phyloP scores from a whole-genome alignment of 2,329 filamentous ascomycete species.

The Helicocarpus griseus region DNA sequence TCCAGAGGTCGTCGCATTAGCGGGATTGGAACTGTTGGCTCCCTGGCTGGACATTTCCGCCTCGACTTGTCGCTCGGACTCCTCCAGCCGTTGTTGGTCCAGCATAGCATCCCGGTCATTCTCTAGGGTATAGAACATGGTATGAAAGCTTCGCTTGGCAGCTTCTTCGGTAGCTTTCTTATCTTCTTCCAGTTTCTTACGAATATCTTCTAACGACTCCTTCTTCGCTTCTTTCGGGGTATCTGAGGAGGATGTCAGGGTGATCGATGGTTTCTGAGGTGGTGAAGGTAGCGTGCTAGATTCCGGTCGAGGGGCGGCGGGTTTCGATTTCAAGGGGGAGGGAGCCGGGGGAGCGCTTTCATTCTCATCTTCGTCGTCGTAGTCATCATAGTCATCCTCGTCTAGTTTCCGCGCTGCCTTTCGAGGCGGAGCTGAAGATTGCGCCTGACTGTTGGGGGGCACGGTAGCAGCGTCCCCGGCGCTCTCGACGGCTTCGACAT shows the following conservation, averaged over 20 bases:
- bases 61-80: constrained; percentile 91
- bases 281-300: constrained; percentile 52
- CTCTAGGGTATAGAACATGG: constrained; percentile 88
- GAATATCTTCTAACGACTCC: constrained; percentile 73
- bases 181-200: constrained; percentile 85
- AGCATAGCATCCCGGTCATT: constrained; percentile 94
- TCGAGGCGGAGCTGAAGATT: constrained; percentile 34
- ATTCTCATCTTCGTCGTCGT: constrained; percentile 52
- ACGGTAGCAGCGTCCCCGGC: constrained; percentile 28
- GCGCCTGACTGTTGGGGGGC: constrained; percentile 40
- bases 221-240: constrained; percentile 47
- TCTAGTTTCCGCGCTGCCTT: constrained; percentile 67
- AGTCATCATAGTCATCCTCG: constrained; percentile 64
- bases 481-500: constrained; percentile 41
- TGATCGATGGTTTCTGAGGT: constrained; percentile 58
- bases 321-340: constrained; percentile 46
- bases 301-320: constrained; percentile 41
- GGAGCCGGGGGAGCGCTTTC: constrained; percentile 36
- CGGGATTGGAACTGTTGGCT: constrained; percentile 42
- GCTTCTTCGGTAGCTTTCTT: constrained; percentile 85
- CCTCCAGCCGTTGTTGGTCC: constrained; percentile 92
- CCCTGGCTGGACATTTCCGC: constrained; percentile 72
- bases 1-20: constrained; percentile 49
- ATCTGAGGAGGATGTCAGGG: constrained; percentile 52
- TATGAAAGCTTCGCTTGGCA: constrained; percentile 83